Evolutionary conservation across 1,284 basidiomycete genomes (phyloP).

Genomic region (Pseudozyma thailandica): DNA sequence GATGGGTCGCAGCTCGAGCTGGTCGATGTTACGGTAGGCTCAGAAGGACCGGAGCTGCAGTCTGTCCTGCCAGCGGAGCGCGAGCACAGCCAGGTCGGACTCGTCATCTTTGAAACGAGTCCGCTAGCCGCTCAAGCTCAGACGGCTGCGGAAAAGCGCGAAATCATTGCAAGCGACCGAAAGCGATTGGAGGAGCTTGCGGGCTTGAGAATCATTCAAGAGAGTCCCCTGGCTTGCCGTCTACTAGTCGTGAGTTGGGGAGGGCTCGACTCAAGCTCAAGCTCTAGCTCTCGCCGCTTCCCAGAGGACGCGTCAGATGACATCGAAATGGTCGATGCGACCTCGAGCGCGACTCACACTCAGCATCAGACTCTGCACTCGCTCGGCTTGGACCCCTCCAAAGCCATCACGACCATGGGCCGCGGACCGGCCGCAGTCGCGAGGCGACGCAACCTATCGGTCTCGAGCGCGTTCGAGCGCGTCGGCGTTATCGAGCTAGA

Average conservation of each 20-base stretch:
- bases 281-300: too few relatives aligned
- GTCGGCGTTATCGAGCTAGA: slow-evolving; percentile 29
- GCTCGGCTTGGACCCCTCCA: slow-evolving; percentile 15
- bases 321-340: slow-evolving; percentile 23
- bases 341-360: neutral
- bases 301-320: slow-evolving; percentile 9
- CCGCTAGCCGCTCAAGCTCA: slow-evolving; percentile 14
- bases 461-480: slow-evolving; percentile 20
- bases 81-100: slow-evolving; percentile 25
- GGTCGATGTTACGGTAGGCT: slow-evolving; percentile 20
- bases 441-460: too few relatives aligned
- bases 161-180: slow-evolving; percentile 13
- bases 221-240: slow-evolving; percentile 24
- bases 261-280: neutral
- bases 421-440: too few relatives aligned
- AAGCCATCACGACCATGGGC: too few relatives aligned
- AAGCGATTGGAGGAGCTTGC: slow-evolving; percentile 25
- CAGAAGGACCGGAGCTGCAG: slow-evolving; percentile 3
- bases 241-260: slow-evolving; percentile 37
- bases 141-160: slow-evolving; percentile 9
- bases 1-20: slow-evolving; percentile 39
- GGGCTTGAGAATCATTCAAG: slow-evolving; percentile 5
- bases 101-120: slow-evolving; percentile 46
- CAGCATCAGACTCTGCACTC: neutral
- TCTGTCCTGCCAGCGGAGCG: slow-evolving; percentile 8